Base-by-base conservation (phyloP, 2,329 filamentous ascomycete genomes). In the Blastomyces parvus region DNA sequence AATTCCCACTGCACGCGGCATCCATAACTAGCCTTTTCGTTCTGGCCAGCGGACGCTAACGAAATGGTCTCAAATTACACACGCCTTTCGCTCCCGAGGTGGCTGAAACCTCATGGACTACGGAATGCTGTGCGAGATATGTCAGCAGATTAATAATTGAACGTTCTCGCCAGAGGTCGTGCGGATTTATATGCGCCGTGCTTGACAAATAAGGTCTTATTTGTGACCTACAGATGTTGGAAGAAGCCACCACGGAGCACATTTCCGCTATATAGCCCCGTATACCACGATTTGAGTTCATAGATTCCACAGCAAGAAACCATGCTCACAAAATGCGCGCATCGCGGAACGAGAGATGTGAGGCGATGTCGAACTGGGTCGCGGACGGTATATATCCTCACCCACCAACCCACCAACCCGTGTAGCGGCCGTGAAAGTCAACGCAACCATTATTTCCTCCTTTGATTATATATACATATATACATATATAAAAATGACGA, bases 401-500 rank as follows among this genome's bases (percentile, higher is more conserved):
- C 27, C 27, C 2, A 2, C 27, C 27, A 30, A 30, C 27, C 27
- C 27, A 30, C 2, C 27, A 4, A 30, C 27, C 27, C 27, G 4
- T 30, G 27, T 30, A 30, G 27, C 27, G 27, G 4, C 27, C 9
- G 8, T 38, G 36, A 38, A 38, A 38, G 11, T 38, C 36, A 38
- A 3, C 33, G 11, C 33, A 36, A 25, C 36, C 36, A 25, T 27
- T 19, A 38, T 42, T 25, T 27, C 22, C 36, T 25, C 22, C 36
- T 17, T 25, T 25, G 5, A 25, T 1, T 2, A 17, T 3, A 40
- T 36, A n/a, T 9, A 40, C 8, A 42, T 22, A 3, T 36, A 56
- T 17, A 30, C n/a, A 30, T 19, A 57, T 22, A 4, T 14, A 25
- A 55, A 27, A 27, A 69, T 71, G 67, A 53, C 67, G 17, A 42